These are phyloP conservation scores for Cunninghamia lanceolata DNA, from an alignment of 75 land plant genomes.

Conservation along the genomic window DNA sequence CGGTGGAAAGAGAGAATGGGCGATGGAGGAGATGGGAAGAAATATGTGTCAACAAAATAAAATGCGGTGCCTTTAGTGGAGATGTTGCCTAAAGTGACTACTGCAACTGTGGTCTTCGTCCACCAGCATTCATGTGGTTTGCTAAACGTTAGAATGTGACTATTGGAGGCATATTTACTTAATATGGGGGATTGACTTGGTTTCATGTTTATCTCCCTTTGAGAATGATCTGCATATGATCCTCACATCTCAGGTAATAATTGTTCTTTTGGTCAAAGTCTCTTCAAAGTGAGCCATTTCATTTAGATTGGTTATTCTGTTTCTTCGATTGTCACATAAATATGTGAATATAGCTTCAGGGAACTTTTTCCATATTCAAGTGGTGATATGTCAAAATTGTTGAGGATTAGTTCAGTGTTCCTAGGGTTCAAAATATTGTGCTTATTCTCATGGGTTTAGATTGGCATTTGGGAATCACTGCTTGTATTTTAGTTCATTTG, in stretches of 20 bases:
- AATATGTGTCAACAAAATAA: too few species aligned
- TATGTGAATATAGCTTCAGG: neutral
- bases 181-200: too few species aligned
- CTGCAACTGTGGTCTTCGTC: too few species aligned
- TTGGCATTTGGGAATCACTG: too few species aligned
- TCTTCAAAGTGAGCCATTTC: neutral
- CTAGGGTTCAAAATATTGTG: neutral
- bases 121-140: too few species aligned
- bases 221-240: slow-evolving; percentile 18
- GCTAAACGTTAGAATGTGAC: too few species aligned
- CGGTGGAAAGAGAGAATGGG: too few species aligned
- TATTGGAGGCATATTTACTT: too few species aligned
- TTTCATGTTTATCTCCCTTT: slow-evolving; percentile 18
- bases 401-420: neutral
- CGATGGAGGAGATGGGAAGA: too few species aligned
- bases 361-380: neutral
- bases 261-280: neutral
- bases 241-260: slow-evolving; percentile 12
- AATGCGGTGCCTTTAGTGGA: too few species aligned
- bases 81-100: too few species aligned
- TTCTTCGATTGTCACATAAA: neutral
- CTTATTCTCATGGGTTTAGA: too few species aligned
- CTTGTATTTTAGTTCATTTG: neutral
- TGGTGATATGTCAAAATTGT: neutral
- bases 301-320: slow-evolving; percentile 2